Evolutionary conservation across 129 eudicot genomes (phyloP), one percentile per base, ranked within the genome.

Genomic region (Flaveria sonorensis): DNA sequence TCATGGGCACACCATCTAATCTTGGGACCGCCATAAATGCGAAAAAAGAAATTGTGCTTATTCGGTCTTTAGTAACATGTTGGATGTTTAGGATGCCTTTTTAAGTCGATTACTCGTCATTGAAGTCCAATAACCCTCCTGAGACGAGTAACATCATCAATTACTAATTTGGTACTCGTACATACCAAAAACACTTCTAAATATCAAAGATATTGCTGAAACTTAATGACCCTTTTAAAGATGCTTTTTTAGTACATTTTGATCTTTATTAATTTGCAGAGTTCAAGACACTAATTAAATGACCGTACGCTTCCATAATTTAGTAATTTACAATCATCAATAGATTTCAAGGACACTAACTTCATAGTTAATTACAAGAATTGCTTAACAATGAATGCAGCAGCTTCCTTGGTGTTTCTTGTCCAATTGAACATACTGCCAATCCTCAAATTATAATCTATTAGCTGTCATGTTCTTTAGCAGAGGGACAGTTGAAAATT

Each of bases 401-500:
- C 84, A 55, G 45, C 20, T 81, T 81, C 84, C 80, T 81, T 47
- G 84, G 19, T 67, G 84, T 74, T 81, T 81, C 84, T 67, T 75
- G 84, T 65, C 47, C 39, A 59, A 30, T 46, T 78, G 76, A 73
- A 83, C 76, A 73, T 73, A 70, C 81, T 70, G 68, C 70, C 76
- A 71, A 76, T 62, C 72, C 77, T 70, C 73, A 78, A 76, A 67
- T 64, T 78, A 56, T 62, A 48, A 53, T 73, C 43, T 79, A 72
- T 78, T 83, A 83, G 89, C 96, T 89, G 92, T 87, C 83, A 81
- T 89, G 96, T 79, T 82, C 65, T 55, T 9, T 12, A 65, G 6
- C 65, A 64, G 47, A 81, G 88, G 88, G 91, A 87, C 95, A 84
- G 81, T 80, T 86, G 87, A 86, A 82, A 89, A 24, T 70, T 73